Conservation (phyloP, 345 rosid species). For the Aquilaria sinensis region DNA sequence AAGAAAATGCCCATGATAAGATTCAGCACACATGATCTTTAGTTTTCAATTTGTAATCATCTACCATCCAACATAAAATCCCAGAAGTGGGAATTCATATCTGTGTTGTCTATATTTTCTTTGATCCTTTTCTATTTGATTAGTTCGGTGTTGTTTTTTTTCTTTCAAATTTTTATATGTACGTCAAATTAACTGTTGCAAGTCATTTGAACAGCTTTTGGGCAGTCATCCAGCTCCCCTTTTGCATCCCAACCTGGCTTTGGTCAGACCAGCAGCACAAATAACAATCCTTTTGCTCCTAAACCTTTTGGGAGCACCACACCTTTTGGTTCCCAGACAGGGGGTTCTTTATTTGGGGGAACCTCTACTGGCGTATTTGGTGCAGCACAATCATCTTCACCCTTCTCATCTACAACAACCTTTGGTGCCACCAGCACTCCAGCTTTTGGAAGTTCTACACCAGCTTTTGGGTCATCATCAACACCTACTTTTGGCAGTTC, state of each 20-base stretch:
- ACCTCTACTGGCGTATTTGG: constrained; percentile 92
- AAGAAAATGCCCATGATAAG: too few species aligned
- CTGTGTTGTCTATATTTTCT: not conserved
- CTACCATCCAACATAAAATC: too few species aligned
- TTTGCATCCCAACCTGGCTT: constrained; percentile 68
- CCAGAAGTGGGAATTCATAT: not conserved
- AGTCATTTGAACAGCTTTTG: constrained; percentile 52
- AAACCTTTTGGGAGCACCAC: constrained; percentile 61
- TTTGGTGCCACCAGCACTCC: constrained; percentile 81
- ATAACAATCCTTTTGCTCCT: constrained; percentile 62
- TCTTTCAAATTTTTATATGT: not conserved
- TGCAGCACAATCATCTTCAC: constrained; percentile 55
- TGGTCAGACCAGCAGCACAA: constrained; percentile 59
- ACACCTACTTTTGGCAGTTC: constrained; percentile 67
- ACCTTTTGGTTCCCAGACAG: constrained; percentile 77
- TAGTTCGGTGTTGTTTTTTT: not conserved
- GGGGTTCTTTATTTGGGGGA: constrained; percentile 74
- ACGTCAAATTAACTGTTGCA: constrained; percentile 2
- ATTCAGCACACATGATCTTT: too few species aligned
- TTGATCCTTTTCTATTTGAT: not conserved
- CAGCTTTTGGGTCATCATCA: constrained; percentile 63
- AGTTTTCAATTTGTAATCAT: too few species aligned
- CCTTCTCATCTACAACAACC: constrained; percentile 52
- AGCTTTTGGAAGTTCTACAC: constrained; percentile 57
- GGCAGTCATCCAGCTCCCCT: constrained; percentile 64